Conservation (phyloP, 805 yeast species). For the Candida bentonensis region DNA sequence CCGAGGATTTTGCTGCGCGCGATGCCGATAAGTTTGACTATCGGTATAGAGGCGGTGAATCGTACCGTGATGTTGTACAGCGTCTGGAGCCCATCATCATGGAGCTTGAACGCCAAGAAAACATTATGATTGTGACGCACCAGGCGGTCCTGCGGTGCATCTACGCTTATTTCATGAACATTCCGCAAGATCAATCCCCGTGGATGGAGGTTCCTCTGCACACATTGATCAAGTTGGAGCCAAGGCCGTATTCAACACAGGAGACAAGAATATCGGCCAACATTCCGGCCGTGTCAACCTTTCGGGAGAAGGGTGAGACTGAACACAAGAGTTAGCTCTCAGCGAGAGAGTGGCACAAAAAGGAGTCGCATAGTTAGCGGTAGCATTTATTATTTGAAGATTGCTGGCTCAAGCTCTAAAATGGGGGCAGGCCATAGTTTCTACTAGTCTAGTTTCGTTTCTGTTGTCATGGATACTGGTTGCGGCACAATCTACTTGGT, state of each 20-base stretch:
- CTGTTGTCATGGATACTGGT: no score
- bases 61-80: constrained; percentile 88
- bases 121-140: constrained; percentile 88
- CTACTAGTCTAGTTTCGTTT: no score
- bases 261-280: constrained; percentile 88
- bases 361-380: no score
- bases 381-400: no score
- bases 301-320: constrained; percentile 81
- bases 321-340: constrained; percentile 9
- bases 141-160: constrained; percentile 95
- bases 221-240: constrained; percentile 84
- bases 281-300: constrained; percentile 95
- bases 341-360: no score
- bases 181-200: constrained; percentile 93
- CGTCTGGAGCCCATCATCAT: constrained; percentile 93
- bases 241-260: constrained; percentile 81
- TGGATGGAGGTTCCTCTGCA: constrained; percentile 99
- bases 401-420: no score
- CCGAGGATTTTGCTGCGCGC: constrained; percentile 90
- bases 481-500: no score
- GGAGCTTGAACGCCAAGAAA: constrained; percentile 96
- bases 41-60: constrained; percentile 94
- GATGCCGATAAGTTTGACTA: constrained; percentile 94
- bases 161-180: constrained; percentile 96
- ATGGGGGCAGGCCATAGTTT: no score